Base-by-base conservation (phyloP, 2,329 filamentous ascomycete genomes). In the Paramyrothecium sp. region DNA sequence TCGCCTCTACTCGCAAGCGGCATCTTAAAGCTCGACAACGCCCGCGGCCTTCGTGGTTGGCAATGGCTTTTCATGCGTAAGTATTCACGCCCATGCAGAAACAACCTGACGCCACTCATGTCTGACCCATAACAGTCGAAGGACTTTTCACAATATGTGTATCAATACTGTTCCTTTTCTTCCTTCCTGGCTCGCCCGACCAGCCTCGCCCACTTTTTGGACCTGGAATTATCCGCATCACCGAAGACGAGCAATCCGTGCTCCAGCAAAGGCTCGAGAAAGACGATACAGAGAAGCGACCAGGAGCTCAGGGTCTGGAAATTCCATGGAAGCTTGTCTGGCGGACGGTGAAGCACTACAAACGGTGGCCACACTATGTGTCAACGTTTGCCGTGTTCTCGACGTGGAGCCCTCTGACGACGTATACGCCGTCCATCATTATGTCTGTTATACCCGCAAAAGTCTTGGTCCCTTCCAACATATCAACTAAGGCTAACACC, bases 391-490 rank as follows among this genome's bases (percentile, higher is more conserved):
- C 73, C 19, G 78, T 81, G 4, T 83, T 83, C 58, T 78, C 79
- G 1, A 82, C 80, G 0, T 83, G 80, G 79, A 78, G 77, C 10
- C 77, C 80, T 0, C 63, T 82, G 11, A 82, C 77, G 1, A 82
- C 79, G 0, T 83, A 82, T 58, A 81, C 79, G 0, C 80, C 79
- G 0, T 74, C 73, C 3, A 78, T 80, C 56, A 74, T 76, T 47
- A 69, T 75, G 73, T 74, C 54, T 63, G 62, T 54, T 4, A 10
- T 33, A 13, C 23, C 16, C 33, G 19, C 30, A 22, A 12, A 16
- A 44, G 38, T 4, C 13, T 44, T 44, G 7, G 13, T 4, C 13
- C n/a, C 5, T 44, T 4, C 26, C 13, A 12, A 44, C 7, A 44
- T 3, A 19, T 7, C 38, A 44, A 21, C 19, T 12, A 22, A 50